Conservation (phyloP, 139 green algal genomes). For the Mychonastes homosphaera region DNA sequence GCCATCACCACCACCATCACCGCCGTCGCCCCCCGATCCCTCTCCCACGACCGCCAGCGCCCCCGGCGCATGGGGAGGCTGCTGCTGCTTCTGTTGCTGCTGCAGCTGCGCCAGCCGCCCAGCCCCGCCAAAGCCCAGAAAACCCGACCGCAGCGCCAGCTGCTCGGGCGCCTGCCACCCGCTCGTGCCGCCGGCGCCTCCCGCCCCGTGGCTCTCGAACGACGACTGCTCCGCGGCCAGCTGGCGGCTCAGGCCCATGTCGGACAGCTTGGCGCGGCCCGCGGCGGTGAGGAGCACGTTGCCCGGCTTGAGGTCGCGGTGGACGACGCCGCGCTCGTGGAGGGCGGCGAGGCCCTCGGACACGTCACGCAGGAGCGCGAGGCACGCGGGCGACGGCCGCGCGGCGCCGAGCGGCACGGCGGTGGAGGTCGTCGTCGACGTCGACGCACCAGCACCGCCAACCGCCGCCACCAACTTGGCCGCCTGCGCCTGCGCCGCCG, state of each 20-base stretch:
- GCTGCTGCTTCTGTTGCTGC: too few species aligned
- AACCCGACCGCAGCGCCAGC: too few species aligned
- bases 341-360: conserved; percentile 61
- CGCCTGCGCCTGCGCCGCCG: too few species aligned
- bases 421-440: neutral
- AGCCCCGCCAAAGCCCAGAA: conserved; percentile 8
- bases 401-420: neutral
- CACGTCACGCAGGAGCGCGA: conserved; percentile 45
- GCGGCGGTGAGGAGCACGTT: conserved; percentile 74
- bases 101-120: neutral
- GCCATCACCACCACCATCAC: neutral
- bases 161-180: conserved; percentile 98
- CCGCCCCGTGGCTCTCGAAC: conserved; percentile 64
- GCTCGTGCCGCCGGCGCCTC: conserved; percentile 66
- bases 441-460: conserved; percentile 7
- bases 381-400: conserved; percentile 19
- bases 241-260: conserved; percentile 94
- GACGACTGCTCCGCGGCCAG: conserved; percentile 67
- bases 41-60: too few species aligned
- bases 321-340: conserved; percentile 80
- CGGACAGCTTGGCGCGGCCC: conserved; percentile 76
- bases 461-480: neutral
- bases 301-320: conserved; percentile 50
- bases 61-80: too few species aligned
- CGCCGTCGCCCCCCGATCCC: too few species aligned